Percentiles rank a stretch among this genome's conserved stretches.
phyloP scores from a whole-genome alignment of 208 protist species.

The Histomonas meleagridis region DNA sequence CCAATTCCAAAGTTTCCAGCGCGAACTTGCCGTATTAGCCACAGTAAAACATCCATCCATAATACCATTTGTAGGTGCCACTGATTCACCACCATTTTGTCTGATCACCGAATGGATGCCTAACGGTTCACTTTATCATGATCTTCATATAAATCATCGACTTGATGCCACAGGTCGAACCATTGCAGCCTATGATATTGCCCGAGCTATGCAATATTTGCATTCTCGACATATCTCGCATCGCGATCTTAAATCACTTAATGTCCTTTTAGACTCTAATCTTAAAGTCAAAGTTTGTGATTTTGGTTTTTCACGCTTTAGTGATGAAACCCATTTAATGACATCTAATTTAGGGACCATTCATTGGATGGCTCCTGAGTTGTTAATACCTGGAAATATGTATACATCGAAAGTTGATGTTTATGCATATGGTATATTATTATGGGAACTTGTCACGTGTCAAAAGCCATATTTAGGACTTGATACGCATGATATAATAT shows the following conservation, averaged over 20 bases:
- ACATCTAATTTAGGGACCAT: background rate
- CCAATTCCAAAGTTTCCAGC: background rate
- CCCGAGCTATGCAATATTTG: background rate
- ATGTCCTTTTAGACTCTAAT: background rate
- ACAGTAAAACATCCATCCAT: background rate
- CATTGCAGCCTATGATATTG: slow-evolving; percentile 23
- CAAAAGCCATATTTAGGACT: background rate
- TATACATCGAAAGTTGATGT: slow-evolving; percentile 31
- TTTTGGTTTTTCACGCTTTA: background rate
- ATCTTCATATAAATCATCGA: background rate
- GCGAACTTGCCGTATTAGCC: slow-evolving; percentile 2
- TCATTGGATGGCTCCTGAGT: slow-evolving; percentile 28
- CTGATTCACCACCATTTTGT: slow-evolving; percentile 4
- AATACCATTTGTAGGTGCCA: background rate
- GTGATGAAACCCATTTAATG: background rate
- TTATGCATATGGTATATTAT: background rate
- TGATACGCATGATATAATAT: background rate
- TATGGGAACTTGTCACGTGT: slow-evolving; percentile 1
- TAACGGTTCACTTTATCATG: background rate
- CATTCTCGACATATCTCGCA: slow-evolving; percentile 5
- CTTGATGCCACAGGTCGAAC: background rate
- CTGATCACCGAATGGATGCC: slow-evolving; percentile 22
- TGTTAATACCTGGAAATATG: background rate
- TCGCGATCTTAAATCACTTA: slow-evolving; percentile 1
- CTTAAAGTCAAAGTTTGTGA: background rate